phyloP scores from a whole-genome alignment of 495 filamentous ascomycete genomes.

The Hamigera avellanea region DNA sequence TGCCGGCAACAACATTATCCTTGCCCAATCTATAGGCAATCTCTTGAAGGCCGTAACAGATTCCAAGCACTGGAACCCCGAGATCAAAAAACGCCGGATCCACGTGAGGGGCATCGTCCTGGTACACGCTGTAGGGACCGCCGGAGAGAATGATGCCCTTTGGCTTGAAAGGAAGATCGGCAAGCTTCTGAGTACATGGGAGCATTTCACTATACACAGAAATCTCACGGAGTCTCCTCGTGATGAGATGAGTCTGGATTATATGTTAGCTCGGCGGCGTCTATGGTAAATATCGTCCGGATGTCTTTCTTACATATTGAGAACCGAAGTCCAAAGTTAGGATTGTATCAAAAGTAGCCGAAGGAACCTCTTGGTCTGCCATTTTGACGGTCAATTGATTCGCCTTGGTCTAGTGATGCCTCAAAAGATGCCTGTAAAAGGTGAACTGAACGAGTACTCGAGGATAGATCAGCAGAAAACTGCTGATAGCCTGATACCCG shows the following conservation, averaged over 20 bases:
- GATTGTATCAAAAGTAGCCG: constrained; percentile 47
- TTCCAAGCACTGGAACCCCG: constrained; percentile 63
- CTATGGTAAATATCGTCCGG: constrained; percentile 2
- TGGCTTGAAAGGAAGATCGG: constrained; percentile 67
- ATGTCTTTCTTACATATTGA: constrained; percentile 11
- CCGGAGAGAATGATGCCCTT: constrained; percentile 67
- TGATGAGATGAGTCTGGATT: constrained; percentile 61
- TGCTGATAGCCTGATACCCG: not conserved
- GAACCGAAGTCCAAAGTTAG: constrained; percentile 56
- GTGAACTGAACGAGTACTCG: not conserved
- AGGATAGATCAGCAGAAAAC: not conserved
- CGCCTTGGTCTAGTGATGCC: no score
- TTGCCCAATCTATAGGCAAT: constrained; percentile 63
- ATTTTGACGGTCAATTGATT: not conserved
- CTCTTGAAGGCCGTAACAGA: constrained; percentile 76
- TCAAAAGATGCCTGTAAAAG: not conserved
- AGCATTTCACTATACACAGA: constrained; percentile 92
- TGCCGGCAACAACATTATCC: constrained; percentile 61
- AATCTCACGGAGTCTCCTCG: constrained; percentile 59
- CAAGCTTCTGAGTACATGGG: constrained; percentile 78
- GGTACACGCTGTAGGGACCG: constrained; percentile 67
- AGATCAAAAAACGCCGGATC: constrained; percentile 73
- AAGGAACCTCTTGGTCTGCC: not conserved
- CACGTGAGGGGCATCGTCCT: constrained; percentile 58
- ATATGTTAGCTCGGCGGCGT: not conserved